phyloP scores from a whole-genome alignment of 352 stramenopile species.

The Phytophthora multivora region DNA sequence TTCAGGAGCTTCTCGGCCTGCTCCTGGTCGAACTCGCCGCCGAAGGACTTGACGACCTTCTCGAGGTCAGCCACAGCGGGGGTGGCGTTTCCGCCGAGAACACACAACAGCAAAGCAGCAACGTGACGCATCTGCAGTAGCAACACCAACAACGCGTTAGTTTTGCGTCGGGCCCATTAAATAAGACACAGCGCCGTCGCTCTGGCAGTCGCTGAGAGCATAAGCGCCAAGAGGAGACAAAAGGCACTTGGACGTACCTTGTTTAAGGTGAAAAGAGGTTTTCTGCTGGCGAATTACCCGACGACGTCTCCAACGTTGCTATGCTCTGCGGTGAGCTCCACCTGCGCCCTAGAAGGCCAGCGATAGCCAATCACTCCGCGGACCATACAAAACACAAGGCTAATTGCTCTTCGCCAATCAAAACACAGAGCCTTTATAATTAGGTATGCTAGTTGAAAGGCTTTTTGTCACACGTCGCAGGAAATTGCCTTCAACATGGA shows the following conservation, averaged over 20 bases:
- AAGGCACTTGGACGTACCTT: conserved; percentile 65
- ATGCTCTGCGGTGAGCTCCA: conserved; percentile 12
- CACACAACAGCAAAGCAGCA: conserved; percentile 91
- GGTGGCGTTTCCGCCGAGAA: conserved; percentile 84
- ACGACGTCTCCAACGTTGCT: conserved; percentile 70
- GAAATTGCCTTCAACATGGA: conserved; percentile 3
- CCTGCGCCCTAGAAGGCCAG: conserved; percentile 39
- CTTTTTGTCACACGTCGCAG: conserved; percentile 28
- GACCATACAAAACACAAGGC: conserved; percentile 60
- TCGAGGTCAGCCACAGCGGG: conserved; percentile 81
- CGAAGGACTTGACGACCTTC: conserved; percentile 85
- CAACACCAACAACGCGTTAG: conserved; percentile 7
- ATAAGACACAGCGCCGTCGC: too few species aligned
- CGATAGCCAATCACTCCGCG: conserved; percentile 84
- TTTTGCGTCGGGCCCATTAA: background rate
- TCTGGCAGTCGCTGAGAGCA: background rate
- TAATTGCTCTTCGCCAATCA: conserved; percentile 45
- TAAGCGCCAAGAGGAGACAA: background rate
- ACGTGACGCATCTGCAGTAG: conserved; percentile 89
- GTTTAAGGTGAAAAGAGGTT: conserved; percentile 90
- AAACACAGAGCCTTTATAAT: conserved; percentile 1
- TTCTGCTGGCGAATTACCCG: conserved; percentile 54
- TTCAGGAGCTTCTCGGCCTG: conserved; percentile 84
- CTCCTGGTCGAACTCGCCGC: conserved; percentile 78
- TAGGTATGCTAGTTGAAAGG: conserved; percentile 20